Percentiles rank a stretch among this genome's conserved stretches.
phyloP scores from a whole-genome alignment of 2,329 filamentous ascomycete genomes.

The Stagonosporopsis tanaceti region DNA sequence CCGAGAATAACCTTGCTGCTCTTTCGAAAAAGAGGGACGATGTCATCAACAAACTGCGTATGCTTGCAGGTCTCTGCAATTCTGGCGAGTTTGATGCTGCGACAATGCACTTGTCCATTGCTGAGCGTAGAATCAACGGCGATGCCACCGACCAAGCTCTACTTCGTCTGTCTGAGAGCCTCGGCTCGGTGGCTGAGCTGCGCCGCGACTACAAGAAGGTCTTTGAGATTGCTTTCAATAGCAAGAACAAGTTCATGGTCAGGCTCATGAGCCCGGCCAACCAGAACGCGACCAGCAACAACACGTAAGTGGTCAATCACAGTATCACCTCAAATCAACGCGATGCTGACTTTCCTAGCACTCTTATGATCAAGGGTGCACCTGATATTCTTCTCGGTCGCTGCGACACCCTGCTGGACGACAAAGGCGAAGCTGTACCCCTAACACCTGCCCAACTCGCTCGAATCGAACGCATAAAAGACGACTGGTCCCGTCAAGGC shows the following conservation, averaged over 20 bases:
- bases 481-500: conserved; percentile 72
- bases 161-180: conserved; percentile 72
- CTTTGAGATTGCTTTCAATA: conserved; percentile 74
- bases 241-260: conserved; percentile 85
- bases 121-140: conserved; percentile 71
- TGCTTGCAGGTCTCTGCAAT: conserved; percentile 74
- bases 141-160: conserved; percentile 81
- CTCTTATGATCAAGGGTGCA: conserved; percentile 80
- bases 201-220: conserved; percentile 70
- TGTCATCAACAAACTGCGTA: conserved; percentile 62
- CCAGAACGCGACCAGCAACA: conserved; percentile 40
- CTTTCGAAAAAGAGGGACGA: conserved; percentile 37
- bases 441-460: conserved; percentile 58
- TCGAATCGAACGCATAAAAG: conserved; percentile 67
- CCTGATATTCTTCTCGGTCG: conserved; percentile 75
- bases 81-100: conserved; percentile 76
- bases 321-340: not conserved
- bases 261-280: conserved; percentile 60
- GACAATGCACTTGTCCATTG: conserved; percentile 65
- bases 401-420: conserved; percentile 65
- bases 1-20: conserved; percentile 48
- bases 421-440: conserved; percentile 60
- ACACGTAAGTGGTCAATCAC: conserved; percentile 25
- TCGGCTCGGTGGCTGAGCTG: conserved; percentile 68
- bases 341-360: conserved; percentile 24